Evolutionary conservation across 2,329 filamentous ascomycete species (phyloP), one percentile per base, ranked within the genome.

Genomic region (Botryotinia convoluta): DNA sequence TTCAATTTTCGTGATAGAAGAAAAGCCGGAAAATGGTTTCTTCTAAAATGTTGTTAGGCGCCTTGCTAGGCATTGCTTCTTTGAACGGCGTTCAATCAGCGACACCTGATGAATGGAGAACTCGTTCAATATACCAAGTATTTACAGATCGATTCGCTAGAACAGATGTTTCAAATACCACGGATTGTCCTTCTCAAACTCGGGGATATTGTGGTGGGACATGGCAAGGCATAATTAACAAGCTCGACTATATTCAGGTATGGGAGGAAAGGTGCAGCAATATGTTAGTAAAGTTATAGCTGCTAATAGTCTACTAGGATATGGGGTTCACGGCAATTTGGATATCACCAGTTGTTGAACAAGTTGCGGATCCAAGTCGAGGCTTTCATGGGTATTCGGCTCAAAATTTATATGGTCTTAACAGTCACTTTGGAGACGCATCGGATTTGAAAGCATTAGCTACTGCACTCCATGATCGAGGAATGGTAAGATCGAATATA

Each of bases 381-480:
- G 78, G 83, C 3, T 86, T 84, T 73, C 84, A 85, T 75, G 84
- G 84, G 16, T 86, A 85, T 77, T 85, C 84, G 83, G 82, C 82
- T 1, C 78, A 84, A 73, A 82, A 87, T 74, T 79, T 87, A 22
- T 84, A 87, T 73, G 74, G 79, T 0, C 74, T 87, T 60, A 87
- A 88, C 76, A 78, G 81, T 5, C 83, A 86, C 73, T 87, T 86
- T 73, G 86, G 86, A 7, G 84, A 83, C 20, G 81, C 80, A 39
- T 80, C 82, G 44, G 86, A 87, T 75, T 78, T 88, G 72, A 82
- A 84, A 51, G 84, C 83, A 64, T 78, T 88, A 16, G 83, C 83
- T 54, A 79, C 78, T 44, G 83, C 84, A 14, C 78, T 87, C 18
- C 86, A 87, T 77, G 75, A 75, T 22, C 82, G 79, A 76, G 84